Evolutionary conservation across 2,329 filamentous ascomycete species (phyloP).

Genomic region (Nemania sp.): DNA sequence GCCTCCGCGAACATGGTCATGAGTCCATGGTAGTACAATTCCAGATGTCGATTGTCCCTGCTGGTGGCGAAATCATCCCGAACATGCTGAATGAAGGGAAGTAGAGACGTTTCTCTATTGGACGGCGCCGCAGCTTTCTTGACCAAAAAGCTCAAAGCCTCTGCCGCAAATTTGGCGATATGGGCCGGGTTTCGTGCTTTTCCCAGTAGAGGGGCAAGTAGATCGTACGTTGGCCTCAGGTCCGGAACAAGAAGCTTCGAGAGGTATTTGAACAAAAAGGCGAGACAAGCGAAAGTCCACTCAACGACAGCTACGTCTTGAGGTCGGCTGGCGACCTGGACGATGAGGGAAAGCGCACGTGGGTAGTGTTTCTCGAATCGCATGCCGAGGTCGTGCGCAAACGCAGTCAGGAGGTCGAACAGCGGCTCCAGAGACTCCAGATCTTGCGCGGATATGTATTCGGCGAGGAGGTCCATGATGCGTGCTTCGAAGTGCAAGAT

Average conservation of each 20-base stretch:
- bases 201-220: conserved; percentile 83
- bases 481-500: conserved; percentile 87
- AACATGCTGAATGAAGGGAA: conserved; percentile 71
- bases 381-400: conserved; percentile 88
- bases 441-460: conserved; percentile 77
- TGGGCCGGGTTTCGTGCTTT: conserved; percentile 81
- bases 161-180: conserved; percentile 88
- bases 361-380: conserved; percentile 89
- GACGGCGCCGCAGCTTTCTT: conserved; percentile 83
- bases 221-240: conserved; percentile 78
- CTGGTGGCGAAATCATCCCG: conserved; percentile 66
- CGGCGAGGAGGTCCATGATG: conserved; percentile 77
- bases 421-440: conserved; percentile 82
- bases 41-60: conserved; percentile 59
- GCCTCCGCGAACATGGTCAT: conserved; percentile 93
- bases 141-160: conserved; percentile 91
- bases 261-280: conserved; percentile 97
- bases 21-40: conserved; percentile 79
- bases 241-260: conserved; percentile 85
- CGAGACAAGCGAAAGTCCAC: conserved; percentile 92
- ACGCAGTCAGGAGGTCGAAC: conserved; percentile 83
- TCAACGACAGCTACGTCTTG: conserved; percentile 88
- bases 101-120: conserved; percentile 73
- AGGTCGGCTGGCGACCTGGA: conserved; percentile 75
- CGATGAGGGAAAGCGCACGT: conserved; percentile 72